These are phyloP conservation scores for Fusarium torulosum DNA, from an alignment of 2,329 filamentous ascomycete species.

Conservation along the genomic window DNA sequence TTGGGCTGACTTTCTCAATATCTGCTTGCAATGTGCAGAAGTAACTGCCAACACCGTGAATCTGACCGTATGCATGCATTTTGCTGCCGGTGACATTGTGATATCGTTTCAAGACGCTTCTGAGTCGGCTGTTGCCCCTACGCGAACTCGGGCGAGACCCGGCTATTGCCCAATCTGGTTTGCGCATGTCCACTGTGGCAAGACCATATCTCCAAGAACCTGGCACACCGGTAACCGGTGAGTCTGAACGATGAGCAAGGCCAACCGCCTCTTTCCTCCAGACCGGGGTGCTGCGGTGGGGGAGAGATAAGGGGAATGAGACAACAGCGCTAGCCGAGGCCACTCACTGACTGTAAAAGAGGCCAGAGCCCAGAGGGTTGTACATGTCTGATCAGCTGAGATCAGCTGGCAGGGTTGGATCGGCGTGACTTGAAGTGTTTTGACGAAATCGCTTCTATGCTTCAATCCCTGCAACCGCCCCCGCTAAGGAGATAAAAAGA, in stretches of 20 bases:
- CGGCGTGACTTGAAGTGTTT: too few relatives aligned
- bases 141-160: not conserved
- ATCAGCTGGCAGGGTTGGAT: not conserved
- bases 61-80: not conserved
- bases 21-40: too few relatives aligned
- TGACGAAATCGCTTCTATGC: too few relatives aligned
- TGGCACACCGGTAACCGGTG: not conserved
- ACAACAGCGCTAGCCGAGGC: not conserved
- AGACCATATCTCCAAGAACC: not conserved
- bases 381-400: not conserved
- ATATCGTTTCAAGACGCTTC: not conserved
- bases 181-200: not conserved
- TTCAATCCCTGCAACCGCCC: too few relatives aligned
- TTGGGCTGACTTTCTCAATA: too few relatives aligned
- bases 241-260: not conserved
- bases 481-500: too few relatives aligned
- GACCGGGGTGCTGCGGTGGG: not conserved
- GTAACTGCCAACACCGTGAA: not conserved
- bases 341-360: not conserved
- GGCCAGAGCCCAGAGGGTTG: not conserved
- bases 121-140: not conserved
- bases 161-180: not conserved
- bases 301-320: not conserved
- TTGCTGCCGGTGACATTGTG: not conserved
- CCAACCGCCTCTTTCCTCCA: not conserved